Conservation (phyloP, 148 eudicot genomes). For the Camellia sinensis region DNA sequence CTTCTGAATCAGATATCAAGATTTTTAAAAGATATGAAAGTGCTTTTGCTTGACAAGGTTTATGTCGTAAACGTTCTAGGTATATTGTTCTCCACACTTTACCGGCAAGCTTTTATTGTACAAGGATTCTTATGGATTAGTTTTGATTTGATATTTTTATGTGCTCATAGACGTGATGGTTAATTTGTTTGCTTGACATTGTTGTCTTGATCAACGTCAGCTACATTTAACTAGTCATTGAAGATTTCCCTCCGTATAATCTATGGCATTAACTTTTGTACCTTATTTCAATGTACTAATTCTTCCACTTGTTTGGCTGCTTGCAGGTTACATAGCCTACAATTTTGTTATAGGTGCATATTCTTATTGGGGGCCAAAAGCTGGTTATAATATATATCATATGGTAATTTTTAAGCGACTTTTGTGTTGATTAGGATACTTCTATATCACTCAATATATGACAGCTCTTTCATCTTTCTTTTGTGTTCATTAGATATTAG, state of each 20-base stretch:
- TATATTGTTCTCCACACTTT: constrained; percentile 32
- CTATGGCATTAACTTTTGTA: too few species aligned
- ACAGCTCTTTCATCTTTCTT: not conserved
- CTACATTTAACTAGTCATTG: not conserved
- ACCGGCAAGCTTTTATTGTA: not conserved
- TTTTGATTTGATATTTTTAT: not conserved
- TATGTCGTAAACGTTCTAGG: constrained; percentile 85
- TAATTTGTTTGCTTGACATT: constrained; percentile 1
- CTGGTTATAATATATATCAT: constrained; percentile 81
- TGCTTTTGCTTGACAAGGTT: constrained; percentile 60
- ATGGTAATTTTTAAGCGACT: constrained; percentile 54
- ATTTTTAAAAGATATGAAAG: constrained; percentile 66
- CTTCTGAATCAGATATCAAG: constrained; percentile 34
- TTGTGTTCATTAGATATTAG: not conserved
- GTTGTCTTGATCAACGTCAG: not conserved
- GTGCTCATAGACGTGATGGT: not conserved
- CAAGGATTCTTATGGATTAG: not conserved
- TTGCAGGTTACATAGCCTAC: constrained; percentile 85
- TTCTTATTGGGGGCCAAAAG: constrained; percentile 99
- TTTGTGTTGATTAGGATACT: not conserved
- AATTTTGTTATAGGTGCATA: constrained; percentile 98
- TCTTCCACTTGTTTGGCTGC: constrained; percentile 4
- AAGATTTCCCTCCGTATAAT: not conserved
- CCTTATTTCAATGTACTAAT: not conserved
- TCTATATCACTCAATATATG: not conserved